Evolutionary conservation across 2,329 filamentous ascomycete species (phyloP).

Genomic region (Phialophora expanda): DNA sequence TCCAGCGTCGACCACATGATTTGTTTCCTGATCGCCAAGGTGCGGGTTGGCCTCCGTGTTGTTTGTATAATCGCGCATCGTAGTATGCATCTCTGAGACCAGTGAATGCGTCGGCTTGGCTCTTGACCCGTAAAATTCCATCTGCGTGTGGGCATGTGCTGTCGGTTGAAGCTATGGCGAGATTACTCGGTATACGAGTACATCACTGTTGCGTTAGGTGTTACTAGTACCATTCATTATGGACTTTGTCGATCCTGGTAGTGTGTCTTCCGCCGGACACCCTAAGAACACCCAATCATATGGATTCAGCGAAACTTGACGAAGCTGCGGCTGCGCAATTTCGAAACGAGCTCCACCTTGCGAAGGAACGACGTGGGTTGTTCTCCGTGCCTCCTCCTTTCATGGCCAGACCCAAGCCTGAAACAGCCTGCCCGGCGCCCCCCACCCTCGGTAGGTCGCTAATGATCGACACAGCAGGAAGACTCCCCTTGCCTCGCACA

Average conservation of each 20-base stretch:
- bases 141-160: background rate
- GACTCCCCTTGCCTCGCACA: background rate
- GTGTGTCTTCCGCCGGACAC: background rate
- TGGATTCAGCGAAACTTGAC: background rate
- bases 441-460: background rate
- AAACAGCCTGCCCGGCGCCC: background rate
- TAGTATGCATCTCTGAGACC: background rate
- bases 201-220: background rate
- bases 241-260: background rate
- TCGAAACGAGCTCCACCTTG: constrained; percentile 16
- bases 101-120: background rate
- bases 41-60: background rate
- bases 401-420: constrained; percentile 1
- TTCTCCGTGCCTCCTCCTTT: background rate
- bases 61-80: constrained; percentile 4
- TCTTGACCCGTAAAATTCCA: background rate
- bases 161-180: background rate
- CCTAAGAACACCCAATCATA: background rate
- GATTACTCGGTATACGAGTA: background rate
- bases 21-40: background rate
- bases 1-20: background rate
- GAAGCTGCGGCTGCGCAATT: constrained; percentile 4
- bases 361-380: constrained; percentile 7
- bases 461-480: background rate
- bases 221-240: background rate